Percentiles rank a stretch among this genome's conserved stretches.
Evolutionary conservation across 148 eudicot species (phyloP).

Genomic region (Amaranthus hypochondriacus): DNA sequence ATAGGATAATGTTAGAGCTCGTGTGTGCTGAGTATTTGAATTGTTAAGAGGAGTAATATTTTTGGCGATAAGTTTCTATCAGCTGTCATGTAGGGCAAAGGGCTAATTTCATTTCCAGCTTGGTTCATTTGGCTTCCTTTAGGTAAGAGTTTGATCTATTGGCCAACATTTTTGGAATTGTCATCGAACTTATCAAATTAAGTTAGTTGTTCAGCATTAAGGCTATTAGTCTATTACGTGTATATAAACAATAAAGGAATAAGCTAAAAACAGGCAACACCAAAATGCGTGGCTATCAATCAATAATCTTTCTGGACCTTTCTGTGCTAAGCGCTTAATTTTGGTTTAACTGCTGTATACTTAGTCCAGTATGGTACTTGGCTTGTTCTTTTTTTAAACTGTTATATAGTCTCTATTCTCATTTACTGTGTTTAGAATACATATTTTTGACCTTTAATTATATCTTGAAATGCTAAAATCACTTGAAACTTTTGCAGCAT

Average conservation of each 20-base stretch:
- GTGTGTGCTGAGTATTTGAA: no score
- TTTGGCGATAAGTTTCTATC: no score
- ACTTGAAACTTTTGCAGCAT: slow-evolving; percentile 46
- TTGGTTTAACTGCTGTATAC: background rate
- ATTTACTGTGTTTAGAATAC: background rate
- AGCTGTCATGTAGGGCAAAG: no score
- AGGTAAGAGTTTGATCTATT: no score
- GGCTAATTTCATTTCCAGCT: no score
- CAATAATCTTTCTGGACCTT: background rate
- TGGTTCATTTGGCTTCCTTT: no score
- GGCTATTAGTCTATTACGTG: background rate
- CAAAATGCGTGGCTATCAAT: background rate
- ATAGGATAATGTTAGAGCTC: no score
- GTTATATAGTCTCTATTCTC: background rate
- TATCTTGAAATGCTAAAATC: background rate
- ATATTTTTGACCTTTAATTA: background rate
- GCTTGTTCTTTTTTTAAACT: background rate
- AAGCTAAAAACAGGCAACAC: no score
- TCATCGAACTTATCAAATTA: no score
- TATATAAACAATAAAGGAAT: background rate
- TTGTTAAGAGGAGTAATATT: no score
- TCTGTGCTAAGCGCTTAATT: background rate
- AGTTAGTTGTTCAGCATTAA: no score
- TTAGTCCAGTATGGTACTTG: background rate
- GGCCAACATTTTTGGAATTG: no score